These are phyloP conservation scores for Delonix regia DNA, from an alignment of 306 rosid species.

Conservation along the genomic window DNA sequence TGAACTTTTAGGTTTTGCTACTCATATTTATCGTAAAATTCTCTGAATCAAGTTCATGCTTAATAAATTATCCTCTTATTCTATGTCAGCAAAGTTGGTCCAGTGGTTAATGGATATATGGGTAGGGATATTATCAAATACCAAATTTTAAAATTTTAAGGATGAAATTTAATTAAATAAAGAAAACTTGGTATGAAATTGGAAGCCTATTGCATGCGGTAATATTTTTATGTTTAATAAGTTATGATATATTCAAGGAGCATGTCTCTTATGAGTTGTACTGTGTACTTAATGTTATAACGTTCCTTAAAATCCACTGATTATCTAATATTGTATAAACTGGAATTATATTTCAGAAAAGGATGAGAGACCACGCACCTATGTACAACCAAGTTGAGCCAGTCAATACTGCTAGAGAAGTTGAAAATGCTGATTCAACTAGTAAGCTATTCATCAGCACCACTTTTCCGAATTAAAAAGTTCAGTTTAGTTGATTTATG, in stretches of 20 bases:
- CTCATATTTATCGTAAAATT: constrained; percentile 1
- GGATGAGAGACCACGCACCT: constrained; percentile 44
- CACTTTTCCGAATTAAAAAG: constrained; percentile 15
- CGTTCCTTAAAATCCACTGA: neutral
- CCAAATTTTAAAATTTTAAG: constrained; percentile 14
- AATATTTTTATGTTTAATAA: neutral
- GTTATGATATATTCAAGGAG: neutral
- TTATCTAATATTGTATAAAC: constrained; percentile 37
- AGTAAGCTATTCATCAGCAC: constrained; percentile 46
- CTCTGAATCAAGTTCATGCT: neutral
- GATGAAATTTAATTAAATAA: constrained; percentile 25
- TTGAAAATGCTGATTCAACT: constrained; percentile 50
- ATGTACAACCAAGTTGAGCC: constrained; percentile 49
- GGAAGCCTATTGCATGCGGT: neutral
- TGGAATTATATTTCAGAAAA: constrained; percentile 60
- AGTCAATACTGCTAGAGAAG: constrained; percentile 44
- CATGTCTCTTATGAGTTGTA: constrained; percentile 10
- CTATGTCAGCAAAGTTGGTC: neutral
- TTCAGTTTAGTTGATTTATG: constrained; percentile 24
- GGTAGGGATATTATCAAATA: neutral
- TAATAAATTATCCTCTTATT: neutral
- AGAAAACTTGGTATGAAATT: constrained; percentile 1
- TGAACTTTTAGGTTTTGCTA: neutral
- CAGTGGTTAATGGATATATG: constrained; percentile 9
- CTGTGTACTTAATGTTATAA: constrained; percentile 17